Evolutionary conservation across 306 rosid species (phyloP), one percentile per base, ranked within the genome.

Genomic region (Potentilla sterilis): DNA sequence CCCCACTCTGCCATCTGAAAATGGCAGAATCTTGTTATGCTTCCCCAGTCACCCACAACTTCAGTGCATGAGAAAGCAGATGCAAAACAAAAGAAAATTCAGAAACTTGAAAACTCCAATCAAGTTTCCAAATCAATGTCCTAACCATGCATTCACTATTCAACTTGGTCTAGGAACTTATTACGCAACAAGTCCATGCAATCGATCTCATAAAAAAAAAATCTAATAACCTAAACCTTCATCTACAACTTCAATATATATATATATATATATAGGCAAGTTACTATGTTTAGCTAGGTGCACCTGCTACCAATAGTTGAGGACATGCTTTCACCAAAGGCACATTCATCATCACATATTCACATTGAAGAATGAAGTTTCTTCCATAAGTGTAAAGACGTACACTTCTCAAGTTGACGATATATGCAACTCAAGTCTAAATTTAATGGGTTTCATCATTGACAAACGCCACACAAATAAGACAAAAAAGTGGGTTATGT

Each of bases 1-100:
- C 88, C 88, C 86, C 86, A 82, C 48, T 72, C 69, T 35, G 81
- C 81, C 91, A 88, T 92, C 59, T 57, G 68, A 57, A 52, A 49
- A 42, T 28, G 7, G 6, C 6, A 70, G 5, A 70, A 9, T 48
- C n/a, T 70, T 57, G 49, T 40, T 49, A 37, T 6, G 62, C 63
- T 49, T 72, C 10, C 21, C 21, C 37, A 54, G 66, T 54, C 34
- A 4, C 32, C 44, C n/a, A 70, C 75, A 72, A 52, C 37, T 72
- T 52, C 21, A 5, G 75, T 72, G 37, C 75, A 52, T 38, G 11
- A 73, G 16, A 57, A 14, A 72, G 49, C 65, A 71, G 34, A 71
- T 72, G 63, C 46, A 70, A 15, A 12, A 34, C 35, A 9, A 70
- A 47, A 2, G n/a, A 70, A 54, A 0, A 5, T 5, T 54, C 49